A percentile compares a stretch with the other conserved stretches of the same genome.
phyloP scores from a whole-genome alignment of 179 eudicot genomes.

The Carnegiea gigantea region DNA sequence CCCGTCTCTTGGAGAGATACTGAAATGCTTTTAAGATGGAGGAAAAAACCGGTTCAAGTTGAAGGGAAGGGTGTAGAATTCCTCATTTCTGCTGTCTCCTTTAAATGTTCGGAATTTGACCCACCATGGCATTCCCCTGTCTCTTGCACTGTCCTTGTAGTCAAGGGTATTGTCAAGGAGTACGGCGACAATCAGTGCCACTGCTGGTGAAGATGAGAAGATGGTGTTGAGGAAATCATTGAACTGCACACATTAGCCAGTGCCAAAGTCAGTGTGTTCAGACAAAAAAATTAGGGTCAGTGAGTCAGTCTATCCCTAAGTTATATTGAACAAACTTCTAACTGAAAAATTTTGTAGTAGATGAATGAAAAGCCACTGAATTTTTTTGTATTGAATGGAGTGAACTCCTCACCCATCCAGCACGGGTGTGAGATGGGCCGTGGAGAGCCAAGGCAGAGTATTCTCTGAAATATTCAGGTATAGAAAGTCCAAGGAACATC shows the following conservation, averaged over 20 bases:
- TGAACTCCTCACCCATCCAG: conserved; percentile 82
- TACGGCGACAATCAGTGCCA: conserved; percentile 78
- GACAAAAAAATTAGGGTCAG: background rate
- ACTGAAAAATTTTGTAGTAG: background rate
- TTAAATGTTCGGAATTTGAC: conserved; percentile 86
- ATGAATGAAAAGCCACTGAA: background rate
- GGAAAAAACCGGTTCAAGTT: conserved; percentile 96
- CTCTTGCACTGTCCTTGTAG: conserved; percentile 77
- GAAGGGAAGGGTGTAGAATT: conserved; percentile 95
- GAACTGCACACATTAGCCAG: conserved; percentile 58
- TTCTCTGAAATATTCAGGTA: conserved; percentile 88
- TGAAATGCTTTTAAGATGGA: conserved; percentile 49
- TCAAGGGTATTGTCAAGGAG: conserved; percentile 97
- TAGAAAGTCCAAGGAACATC: conserved; percentile 84
- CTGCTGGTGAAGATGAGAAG: conserved; percentile 89
- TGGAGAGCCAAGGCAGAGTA: conserved; percentile 69
- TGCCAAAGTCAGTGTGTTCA: background rate
- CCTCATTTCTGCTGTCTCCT: conserved; percentile 92
- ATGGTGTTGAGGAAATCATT: conserved; percentile 91
- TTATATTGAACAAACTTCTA: background rate
- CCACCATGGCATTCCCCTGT: conserved; percentile 99
- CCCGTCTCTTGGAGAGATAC: conserved; percentile 3
- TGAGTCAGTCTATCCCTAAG: too few relatives aligned
- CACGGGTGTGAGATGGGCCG: conserved; percentile 88
- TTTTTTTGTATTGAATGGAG: background rate